phyloP scores from a whole-genome alignment of 163 green algal species.

The Trebouxia gelatinosa region DNA sequence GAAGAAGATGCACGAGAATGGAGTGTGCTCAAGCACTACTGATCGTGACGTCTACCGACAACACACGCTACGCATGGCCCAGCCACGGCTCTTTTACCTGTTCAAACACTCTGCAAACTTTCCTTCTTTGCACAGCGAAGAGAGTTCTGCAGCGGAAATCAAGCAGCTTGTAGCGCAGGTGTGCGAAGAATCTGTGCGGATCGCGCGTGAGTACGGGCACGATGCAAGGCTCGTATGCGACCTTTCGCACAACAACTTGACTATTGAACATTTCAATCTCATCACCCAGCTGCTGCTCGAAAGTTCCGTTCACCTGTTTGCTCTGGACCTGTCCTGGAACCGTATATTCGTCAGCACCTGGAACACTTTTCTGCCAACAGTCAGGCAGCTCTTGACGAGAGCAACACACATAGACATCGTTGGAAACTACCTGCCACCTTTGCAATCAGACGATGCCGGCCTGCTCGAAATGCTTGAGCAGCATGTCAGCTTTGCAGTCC shows the following conservation, averaged over 20 bases:
- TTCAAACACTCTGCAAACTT: constrained; percentile 17
- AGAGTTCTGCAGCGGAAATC: constrained; percentile 3
- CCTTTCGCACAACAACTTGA: constrained; percentile 12
- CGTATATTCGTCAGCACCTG: constrained; percentile 12
- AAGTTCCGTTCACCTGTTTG: constrained; percentile 15
- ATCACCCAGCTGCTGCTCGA: constrained; percentile 4
- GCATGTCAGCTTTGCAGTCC: constrained; percentile 11
- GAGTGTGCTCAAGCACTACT: too few relatives aligned
- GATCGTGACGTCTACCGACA: too few relatives aligned
- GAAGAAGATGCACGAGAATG: too few relatives aligned
- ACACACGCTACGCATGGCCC: constrained; percentile 11
- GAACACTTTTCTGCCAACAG: constrained; percentile 13
- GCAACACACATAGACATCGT: constrained; percentile 1
- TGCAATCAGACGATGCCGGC: constrained; percentile 9
- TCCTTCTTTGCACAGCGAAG: constrained; percentile 18
- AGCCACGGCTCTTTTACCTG: constrained; percentile 5
- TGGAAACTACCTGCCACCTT: constrained; percentile 17
- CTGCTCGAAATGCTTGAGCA: constrained; percentile 12
- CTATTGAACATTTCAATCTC: neutral
- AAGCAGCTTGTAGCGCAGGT: neutral
- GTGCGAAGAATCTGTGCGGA: constrained; percentile 8
- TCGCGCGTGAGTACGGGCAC: neutral
- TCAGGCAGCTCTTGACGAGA: constrained; percentile 15
- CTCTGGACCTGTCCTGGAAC: constrained; percentile 18
- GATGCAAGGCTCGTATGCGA: constrained; percentile 7